Conservation (phyloP, 768 basidiomycete species). For the Amanita rubescens region DNA sequence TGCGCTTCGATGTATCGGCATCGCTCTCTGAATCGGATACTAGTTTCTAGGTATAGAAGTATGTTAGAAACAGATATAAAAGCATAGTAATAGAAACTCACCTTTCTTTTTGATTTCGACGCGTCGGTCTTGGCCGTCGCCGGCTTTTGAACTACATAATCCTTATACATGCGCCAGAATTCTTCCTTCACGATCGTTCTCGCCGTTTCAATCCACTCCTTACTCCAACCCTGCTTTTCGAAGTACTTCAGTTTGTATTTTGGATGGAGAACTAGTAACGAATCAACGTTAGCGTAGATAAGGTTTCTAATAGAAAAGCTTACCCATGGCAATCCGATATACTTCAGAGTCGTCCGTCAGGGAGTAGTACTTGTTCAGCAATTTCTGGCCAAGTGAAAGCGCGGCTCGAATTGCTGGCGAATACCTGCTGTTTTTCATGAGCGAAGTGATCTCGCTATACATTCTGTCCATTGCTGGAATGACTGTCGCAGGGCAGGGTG, state of each 20-base stretch:
- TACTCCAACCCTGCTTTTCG: constrained; percentile 17
- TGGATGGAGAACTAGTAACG: constrained; percentile 26
- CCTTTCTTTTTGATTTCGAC: not conserved
- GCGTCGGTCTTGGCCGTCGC: not conserved
- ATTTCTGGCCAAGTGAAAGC: constrained; percentile 9
- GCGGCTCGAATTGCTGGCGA: not conserved
- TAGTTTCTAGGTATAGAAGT: not conserved
- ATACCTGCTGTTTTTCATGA: not conserved
- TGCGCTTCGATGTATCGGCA: constrained; percentile 7
- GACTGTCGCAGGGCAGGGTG: not conserved
- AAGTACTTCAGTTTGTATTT: constrained; percentile 28
- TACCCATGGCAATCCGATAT: constrained; percentile 15
- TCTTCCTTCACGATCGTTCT: not conserved
- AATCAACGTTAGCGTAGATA: not conserved
- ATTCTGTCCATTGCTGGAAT: not conserved
- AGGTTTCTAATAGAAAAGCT: not conserved
- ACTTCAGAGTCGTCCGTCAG: constrained; percentile 15
- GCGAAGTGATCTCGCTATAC: not conserved
- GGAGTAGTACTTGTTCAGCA: constrained; percentile 14
- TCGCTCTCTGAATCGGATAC: not conserved
- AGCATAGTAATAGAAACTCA: not conserved
- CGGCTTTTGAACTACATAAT: not conserved
- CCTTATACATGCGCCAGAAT: not conserved
- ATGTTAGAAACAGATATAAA: not conserved
- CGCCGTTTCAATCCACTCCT: constrained; percentile 17